phyloP scores from a whole-genome alignment of 1,139 yeast genomes.

The Yamadazyma spencermartinsiae region DNA sequence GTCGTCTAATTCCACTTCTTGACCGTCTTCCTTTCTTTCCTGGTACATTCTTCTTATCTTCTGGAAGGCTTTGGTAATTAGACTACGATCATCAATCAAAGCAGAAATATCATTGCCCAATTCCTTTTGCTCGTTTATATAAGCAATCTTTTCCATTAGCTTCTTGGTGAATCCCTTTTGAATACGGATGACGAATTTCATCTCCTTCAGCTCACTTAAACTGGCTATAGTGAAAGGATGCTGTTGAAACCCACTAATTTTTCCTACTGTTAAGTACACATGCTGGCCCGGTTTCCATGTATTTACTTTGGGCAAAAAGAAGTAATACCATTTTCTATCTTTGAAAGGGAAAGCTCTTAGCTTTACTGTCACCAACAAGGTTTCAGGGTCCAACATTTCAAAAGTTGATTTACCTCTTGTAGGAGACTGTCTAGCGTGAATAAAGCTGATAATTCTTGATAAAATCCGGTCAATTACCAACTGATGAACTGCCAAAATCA shows the following conservation, averaged over 20 bases:
- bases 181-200: conserved; percentile 39
- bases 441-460: conserved; percentile 27
- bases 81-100: background rate
- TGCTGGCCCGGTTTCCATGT: conserved; percentile 54
- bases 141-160: conserved; percentile 27
- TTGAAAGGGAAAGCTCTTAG: conserved; percentile 22
- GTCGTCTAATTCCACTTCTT: background rate
- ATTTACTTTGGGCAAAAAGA: conserved; percentile 36
- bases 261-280: conserved; percentile 39
- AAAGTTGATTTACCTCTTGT: conserved; percentile 41
- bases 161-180: conserved; percentile 47
- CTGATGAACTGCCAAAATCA: conserved; percentile 44
- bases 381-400: conserved; percentile 43
- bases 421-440: conserved; percentile 39
- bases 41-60: background rate
- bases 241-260: conserved; percentile 37
- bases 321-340: conserved; percentile 29
- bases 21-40: background rate
- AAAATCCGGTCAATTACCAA: conserved; percentile 46
- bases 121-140: conserved; percentile 15
- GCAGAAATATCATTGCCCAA: conserved; percentile 9
- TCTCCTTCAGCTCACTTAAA: conserved; percentile 35
- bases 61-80: background rate
- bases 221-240: conserved; percentile 53
- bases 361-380: conserved; percentile 41